Evolutionary conservation across 768 basidiomycete species (phyloP).

Genomic region (Phylloporus scabripes): DNA sequence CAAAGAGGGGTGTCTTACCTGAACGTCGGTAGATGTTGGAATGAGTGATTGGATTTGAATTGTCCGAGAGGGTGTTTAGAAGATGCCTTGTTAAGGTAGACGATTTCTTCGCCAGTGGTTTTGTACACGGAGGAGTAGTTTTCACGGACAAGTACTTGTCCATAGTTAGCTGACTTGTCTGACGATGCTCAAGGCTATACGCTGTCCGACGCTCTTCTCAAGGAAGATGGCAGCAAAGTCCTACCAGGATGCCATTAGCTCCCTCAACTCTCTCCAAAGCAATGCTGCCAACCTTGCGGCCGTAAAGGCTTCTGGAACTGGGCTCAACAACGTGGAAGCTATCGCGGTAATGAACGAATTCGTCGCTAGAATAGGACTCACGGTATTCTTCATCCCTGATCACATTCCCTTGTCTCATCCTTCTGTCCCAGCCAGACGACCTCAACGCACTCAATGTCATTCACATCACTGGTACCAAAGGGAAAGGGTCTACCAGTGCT

Average conservation of each 20-base stretch:
- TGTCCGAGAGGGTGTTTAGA: slow-evolving; percentile 53
- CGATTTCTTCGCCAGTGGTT: slow-evolving; percentile 31
- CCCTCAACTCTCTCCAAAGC: slow-evolving; percentile 78
- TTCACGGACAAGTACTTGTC: slow-evolving; percentile 24
- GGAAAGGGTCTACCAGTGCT: slow-evolving; percentile 95
- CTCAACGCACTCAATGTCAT: slow-evolving; percentile 88
- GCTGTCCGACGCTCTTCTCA: slow-evolving; percentile 6
- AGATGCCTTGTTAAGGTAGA: slow-evolving; percentile 53
- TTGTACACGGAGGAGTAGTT: slow-evolving; percentile 15
- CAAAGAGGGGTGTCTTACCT: slow-evolving; percentile 36
- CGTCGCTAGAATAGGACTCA: slow-evolving; percentile 78
- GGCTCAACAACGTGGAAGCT: slow-evolving; percentile 44
- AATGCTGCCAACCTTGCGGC: slow-evolving; percentile 93
- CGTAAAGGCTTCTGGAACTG: slow-evolving; percentile 62
- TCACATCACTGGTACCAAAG: slow-evolving; percentile 97
- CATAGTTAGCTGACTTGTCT: slow-evolving; percentile 9
- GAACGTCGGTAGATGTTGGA: slow-evolving; percentile 57
- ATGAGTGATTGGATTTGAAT: slow-evolving; percentile 75
- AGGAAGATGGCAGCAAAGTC: slow-evolving; percentile 49
- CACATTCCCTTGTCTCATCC: slow-evolving; percentile 11
- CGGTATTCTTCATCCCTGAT: slow-evolving; percentile 41
- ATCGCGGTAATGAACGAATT: slow-evolving; percentile 92
- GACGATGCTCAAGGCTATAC: neutral
- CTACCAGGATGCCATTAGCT: slow-evolving; percentile 68
- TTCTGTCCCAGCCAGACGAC: slow-evolving; percentile 56